Evolutionary conservation across 2,329 filamentous ascomycete genomes (phyloP), one percentile per base, ranked within the genome.

Genomic region (Penicillium rolfsii): DNA sequence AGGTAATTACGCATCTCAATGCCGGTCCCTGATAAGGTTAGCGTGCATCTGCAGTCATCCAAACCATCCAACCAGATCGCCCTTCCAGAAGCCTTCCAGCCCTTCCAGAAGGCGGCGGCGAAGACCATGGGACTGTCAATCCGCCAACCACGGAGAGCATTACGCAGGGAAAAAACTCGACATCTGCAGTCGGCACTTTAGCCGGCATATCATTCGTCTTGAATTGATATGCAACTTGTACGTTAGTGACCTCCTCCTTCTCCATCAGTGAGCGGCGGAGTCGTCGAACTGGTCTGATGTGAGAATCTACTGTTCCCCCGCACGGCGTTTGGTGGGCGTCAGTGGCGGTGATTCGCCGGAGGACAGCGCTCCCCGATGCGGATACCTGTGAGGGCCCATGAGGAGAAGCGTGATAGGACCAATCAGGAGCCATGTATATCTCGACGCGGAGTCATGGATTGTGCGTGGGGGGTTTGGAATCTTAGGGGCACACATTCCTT

Each of bases 11-110:
- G 36, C 5, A 26, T 28, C n/a, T 38, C 24, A 4, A 22, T 33
- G 45, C 22, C 19, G 19, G 38, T 12, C 56, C 24, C 9, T 6
- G 14, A 9, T 28, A 12, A 16, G 53, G 33, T 40, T 56, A 56
- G 53, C 53, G 53, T 38, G 9, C 11, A 36, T 56, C 16, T 48
- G 38, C 41, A 9, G 22, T 36, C 19, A 22, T 22, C 41, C 2
- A 36, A 41, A 45, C 35, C 38, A 41, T 30, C 59, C 60, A 60
- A 65, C 62, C 65, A 64, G 64, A 69, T 58, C 63, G 22, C 30
- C 59, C 62, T 69, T 69, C 67, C 62, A 67, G 67, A 69, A 67
- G 45, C 9, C 52, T 70, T 69, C 65, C 59, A 61, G 62, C 28
- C 62, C 56, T 59, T 62, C 53, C 5, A 54, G 50, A 53, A 43